Evolutionary conservation across 345 rosid genomes (phyloP), one percentile per base, ranked within the genome.

Genomic region (Hypericum androsaemum): DNA sequence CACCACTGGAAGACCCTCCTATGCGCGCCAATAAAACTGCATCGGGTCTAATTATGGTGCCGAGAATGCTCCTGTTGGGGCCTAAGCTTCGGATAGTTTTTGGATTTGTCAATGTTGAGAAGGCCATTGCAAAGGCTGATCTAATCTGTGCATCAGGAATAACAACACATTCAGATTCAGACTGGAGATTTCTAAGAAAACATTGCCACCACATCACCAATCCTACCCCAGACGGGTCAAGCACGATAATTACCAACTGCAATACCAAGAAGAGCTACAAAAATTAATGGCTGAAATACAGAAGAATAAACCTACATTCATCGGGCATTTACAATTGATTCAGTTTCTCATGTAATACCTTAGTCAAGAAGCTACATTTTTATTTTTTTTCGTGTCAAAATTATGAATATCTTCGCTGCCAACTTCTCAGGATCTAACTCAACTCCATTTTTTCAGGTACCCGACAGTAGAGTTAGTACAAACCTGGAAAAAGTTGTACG

Each of bases 401-500:
- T n/a, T n/a, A n/a, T n/a, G n/a, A n/a, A n/a, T n/a, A n/a, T n/a
- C n/a, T n/a, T n/a, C n/a, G n/a, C n/a, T n/a, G n/a, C n/a, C n/a
- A n/a, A n/a, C n/a, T n/a, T n/a, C n/a, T n/a, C n/a, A n/a, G n/a
- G n/a, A n/a, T n/a, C n/a, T n/a, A n/a, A n/a, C n/a, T n/a, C n/a
- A n/a, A n/a, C 32, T 22, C 32, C 32, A 22, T 22, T 22, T 22
- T 22, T 22, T 22, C 32, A 22, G 32, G 32, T 22, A n/a, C 2
- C 54, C 14, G 60, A 16, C 9, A 8, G 28, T 15, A 17, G 37
- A 53, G 36, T 22, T 8, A 28, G 50, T 46, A 59, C 64, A 60
- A 57, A 90, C 98, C 98, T 87, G 98, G 68, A 77, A 81, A 77
- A 84, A 90, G 70, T 90, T 90, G 71, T 73, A 90, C 7, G 98